These are phyloP conservation scores for Fusarium pseudonygamai DNA, from an alignment of 2,329 filamentous ascomycete genomes.

Conservation along the genomic window DNA sequence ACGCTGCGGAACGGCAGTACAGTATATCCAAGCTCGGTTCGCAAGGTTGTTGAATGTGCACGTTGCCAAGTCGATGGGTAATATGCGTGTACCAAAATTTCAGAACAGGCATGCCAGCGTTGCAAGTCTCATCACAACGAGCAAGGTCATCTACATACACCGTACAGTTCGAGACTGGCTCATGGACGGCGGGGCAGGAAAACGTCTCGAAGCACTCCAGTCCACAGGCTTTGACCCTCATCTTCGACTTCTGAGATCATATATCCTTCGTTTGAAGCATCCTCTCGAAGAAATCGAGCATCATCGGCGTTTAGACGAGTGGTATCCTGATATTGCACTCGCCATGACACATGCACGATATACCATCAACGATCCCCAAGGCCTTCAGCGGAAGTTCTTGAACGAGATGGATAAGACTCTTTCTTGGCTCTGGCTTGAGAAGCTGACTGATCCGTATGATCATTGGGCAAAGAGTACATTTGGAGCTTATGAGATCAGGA, in stretches of 20 bases:
- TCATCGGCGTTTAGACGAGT: conserved; percentile 51
- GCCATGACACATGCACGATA: conserved; percentile 50
- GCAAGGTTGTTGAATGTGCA: neutral
- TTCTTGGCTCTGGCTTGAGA: conserved; percentile 7
- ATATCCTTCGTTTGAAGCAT: conserved; percentile 46
- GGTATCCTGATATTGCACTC: conserved; percentile 51
- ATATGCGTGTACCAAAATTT: conserved; percentile 3
- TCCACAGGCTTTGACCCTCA: neutral
- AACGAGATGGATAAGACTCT: conserved; percentile 10
- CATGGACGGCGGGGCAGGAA: neutral
- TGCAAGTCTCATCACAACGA: neutral
- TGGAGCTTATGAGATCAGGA: conserved; percentile 6
- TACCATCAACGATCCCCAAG: conserved; percentile 24
- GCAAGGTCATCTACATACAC: conserved; percentile 8
- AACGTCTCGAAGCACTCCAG: neutral
- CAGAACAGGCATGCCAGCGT: neutral
- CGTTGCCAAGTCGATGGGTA: neutral
- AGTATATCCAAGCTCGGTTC: neutral
- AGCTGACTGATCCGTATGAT: neutral
- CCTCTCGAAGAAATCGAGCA: conserved; percentile 48
- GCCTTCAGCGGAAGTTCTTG: neutral
- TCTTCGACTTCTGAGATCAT: conserved; percentile 4
- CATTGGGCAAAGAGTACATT: conserved; percentile 17
- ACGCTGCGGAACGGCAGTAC: neutral
- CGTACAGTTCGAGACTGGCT: conserved; percentile 15